Percentiles rank a stretch among this genome's conserved stretches.
Conservation (phyloP, 352 stramenopile genomes). For the Pythium graminicola region DNA sequence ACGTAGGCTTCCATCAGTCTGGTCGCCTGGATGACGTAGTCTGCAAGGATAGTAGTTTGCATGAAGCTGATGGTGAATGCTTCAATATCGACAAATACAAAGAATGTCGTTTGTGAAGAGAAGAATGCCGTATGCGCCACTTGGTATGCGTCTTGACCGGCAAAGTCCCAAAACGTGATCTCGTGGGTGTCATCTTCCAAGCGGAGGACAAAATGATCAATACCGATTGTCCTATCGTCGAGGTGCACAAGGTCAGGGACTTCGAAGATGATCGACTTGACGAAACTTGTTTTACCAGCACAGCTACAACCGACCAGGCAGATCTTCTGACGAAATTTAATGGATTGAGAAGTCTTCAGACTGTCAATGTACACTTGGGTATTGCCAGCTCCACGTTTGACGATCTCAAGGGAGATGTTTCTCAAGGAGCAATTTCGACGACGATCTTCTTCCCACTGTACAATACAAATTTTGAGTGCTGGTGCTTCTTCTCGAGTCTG, state of each 20-base stretch:
- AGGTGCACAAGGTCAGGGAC: slow-evolving; percentile 4
- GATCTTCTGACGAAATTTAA: slow-evolving; percentile 16
- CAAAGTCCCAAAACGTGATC: not conserved
- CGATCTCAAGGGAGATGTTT: not conserved
- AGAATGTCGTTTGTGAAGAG: not conserved
- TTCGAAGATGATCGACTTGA: slow-evolving; percentile 24
- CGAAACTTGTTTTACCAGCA: slow-evolving; percentile 27
- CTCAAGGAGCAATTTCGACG: not conserved
- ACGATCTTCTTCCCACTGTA: not conserved
- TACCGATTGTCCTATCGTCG: not conserved
- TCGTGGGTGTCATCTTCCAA: not conserved
- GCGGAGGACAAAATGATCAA: too few species aligned
- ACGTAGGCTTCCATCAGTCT: not conserved
- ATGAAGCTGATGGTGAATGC: not conserved
- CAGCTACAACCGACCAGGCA: slow-evolving; percentile 22
- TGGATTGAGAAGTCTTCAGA: not conserved
- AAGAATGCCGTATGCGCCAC: not conserved
- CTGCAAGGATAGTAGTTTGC: not conserved
- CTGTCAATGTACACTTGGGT: not conserved
- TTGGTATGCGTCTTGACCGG: not conserved
- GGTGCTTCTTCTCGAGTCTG: not conserved
- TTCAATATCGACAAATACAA: not conserved
- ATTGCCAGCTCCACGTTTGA: not conserved
- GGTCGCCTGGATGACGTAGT: not conserved
- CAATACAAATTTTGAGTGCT: not conserved